Evolutionary conservation across 306 rosid species (phyloP), one percentile per base, ranked within the genome.

Genomic region (Quercus agrifolia): DNA sequence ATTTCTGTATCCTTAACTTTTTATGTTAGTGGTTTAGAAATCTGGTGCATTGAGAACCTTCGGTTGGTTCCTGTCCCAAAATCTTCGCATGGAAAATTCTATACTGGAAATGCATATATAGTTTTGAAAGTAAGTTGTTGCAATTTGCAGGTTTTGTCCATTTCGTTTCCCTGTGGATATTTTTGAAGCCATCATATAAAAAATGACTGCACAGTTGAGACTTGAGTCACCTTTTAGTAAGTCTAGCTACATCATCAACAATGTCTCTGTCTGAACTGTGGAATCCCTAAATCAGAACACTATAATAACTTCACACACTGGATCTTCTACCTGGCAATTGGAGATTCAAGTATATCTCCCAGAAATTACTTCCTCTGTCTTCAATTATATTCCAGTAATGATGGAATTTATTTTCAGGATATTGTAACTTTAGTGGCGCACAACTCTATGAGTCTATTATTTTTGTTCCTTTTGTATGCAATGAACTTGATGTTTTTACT

Each of bases 41-140:
- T 94, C 73, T 94, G 99, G 99, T 92, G 99, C 73, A 79, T 94
- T 62, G 97, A 92, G 91, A 91, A 85, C 80, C 93, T 87, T 71
- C 81, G 51, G 69, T 76, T 94, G 81, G 93, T 90, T 80, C 55
- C 85, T 13, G 83, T 91, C 49, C 87, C 94, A 55, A 85, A 88
- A 79, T 81, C 99, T 68, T 87, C 86, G 23, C 88, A 87, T 78
- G 86, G 95, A 71, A 92, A 88, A 71, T 92, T 94, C 89, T 91
- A 91, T 80, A 83, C 89, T 74, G 97, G 99, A 83, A 91, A 92
- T 83, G 88, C 99, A 44, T 94, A 94, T 81, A 20, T 94, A 81
- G 76, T 94, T 85, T 81, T 94, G 87, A 86, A 91, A 82, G 97
- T 94, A 91, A 88, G 99, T 66, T 23, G n/a, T 71, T 15, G 31